phyloP scores from a whole-genome alignment of 768 basidiomycete genomes.

The Pisolithus tinctorius region DNA sequence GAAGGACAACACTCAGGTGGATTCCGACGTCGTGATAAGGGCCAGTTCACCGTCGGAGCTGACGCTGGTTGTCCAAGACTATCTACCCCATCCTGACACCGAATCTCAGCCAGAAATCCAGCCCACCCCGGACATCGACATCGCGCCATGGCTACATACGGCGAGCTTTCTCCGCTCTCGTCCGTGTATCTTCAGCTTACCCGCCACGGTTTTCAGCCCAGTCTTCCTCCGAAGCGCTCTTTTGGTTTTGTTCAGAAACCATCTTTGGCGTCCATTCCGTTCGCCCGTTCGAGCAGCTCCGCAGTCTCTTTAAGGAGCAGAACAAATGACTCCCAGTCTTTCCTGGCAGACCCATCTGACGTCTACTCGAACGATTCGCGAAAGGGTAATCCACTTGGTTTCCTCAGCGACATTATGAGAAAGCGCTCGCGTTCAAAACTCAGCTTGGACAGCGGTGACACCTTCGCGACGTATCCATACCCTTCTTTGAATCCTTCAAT shows the following conservation, averaged over 20 bases:
- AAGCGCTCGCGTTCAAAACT: constrained; percentile 35
- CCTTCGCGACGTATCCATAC: constrained; percentile 26
- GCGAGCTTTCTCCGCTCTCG: not conserved
- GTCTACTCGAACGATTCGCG: constrained; percentile 31
- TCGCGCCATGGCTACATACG: constrained; percentile 8
- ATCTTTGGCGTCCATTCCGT: constrained; percentile 32
- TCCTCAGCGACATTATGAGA: constrained; percentile 35
- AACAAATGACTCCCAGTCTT: constrained; percentile 25
- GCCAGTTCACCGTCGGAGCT: not conserved
- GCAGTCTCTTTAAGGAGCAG: constrained; percentile 21
- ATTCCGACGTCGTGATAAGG: not conserved
- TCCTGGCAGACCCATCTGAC: constrained; percentile 24
- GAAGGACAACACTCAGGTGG: not conserved
- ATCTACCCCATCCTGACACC: not conserved
- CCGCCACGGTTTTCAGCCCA: not conserved
- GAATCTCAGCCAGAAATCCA: not conserved
- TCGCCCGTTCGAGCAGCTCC: constrained; percentile 28
- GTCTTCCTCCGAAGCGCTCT: constrained; percentile 12
- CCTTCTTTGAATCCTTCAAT: constrained; percentile 34
- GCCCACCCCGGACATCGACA: constrained; percentile 4
- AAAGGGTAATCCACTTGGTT: constrained; percentile 41
- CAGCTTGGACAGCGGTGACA: constrained; percentile 26
- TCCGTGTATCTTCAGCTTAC: constrained; percentile 5
- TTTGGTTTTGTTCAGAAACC: constrained; percentile 24
- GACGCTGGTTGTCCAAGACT: not conserved